phyloP scores from a whole-genome alignment of 768 basidiomycete species.

The Nevesoporus exiguus region DNA sequence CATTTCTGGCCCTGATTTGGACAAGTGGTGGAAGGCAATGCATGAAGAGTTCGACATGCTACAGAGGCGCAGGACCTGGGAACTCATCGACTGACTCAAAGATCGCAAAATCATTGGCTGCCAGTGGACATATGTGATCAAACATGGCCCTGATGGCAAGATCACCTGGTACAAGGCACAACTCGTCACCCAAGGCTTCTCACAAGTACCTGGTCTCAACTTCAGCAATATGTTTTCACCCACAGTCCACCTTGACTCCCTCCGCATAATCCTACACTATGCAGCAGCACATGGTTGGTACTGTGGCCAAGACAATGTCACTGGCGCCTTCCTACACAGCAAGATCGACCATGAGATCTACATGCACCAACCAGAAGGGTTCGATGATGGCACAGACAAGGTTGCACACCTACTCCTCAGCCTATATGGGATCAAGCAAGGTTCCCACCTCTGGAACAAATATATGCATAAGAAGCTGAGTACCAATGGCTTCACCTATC shows the following conservation, averaged over 20 bases:
- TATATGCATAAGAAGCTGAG: too few relatives aligned
- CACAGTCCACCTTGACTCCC: conserved; percentile 21
- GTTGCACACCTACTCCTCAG: too few relatives aligned
- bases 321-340: conserved; percentile 5
- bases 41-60: too few relatives aligned
- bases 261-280: conserved; percentile 20
- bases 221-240: conserved; percentile 27
- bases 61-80: too few relatives aligned
- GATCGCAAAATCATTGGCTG: neutral
- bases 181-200: neutral
- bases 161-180: neutral
- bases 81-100: too few relatives aligned
- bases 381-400: too few relatives aligned
- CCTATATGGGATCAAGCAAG: too few relatives aligned
- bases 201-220: neutral
- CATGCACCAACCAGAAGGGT: too few relatives aligned
- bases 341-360: conserved; percentile 34
- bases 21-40: too few relatives aligned
- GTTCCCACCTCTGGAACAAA: too few relatives aligned
- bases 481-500: too few relatives aligned
- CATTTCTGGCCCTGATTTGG: too few relatives aligned
- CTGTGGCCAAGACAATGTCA: conserved; percentile 7
- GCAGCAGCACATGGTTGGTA: conserved; percentile 9
- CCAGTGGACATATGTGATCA: neutral
- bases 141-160: neutral